These are phyloP conservation scores for Brassica juncea DNA, from an alignment of 345 rosid species.

Conservation along the genomic window DNA sequence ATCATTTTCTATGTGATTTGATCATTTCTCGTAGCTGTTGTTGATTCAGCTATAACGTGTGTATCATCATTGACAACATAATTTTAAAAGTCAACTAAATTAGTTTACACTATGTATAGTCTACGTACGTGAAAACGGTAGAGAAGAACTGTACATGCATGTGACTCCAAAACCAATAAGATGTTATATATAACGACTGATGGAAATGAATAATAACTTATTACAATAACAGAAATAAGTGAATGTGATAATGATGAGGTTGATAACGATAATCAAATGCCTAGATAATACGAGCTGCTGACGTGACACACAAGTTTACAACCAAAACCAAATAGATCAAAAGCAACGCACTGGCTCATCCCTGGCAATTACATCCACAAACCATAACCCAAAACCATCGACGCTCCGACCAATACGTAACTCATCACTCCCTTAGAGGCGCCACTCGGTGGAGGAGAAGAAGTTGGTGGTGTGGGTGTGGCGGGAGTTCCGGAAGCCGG, in stretches of 20 bases:
- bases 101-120: background rate
- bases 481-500: slow-evolving; percentile 19
- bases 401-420: slow-evolving; percentile 31
- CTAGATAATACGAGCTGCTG: background rate
- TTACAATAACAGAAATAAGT: slow-evolving; percentile 17
- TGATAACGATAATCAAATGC: slow-evolving; percentile 14
- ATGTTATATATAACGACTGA: background rate
- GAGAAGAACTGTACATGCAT: slow-evolving; percentile 3
- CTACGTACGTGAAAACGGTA: background rate
- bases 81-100: background rate
- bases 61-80: background rate
- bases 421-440: slow-evolving; percentile 36
- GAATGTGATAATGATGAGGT: slow-evolving; percentile 14
- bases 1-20: background rate
- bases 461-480: slow-evolving; percentile 25
- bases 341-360: slow-evolving; percentile 38
- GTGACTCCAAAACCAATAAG: slow-evolving; percentile 22
- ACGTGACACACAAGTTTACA: slow-evolving; percentile 25
- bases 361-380: slow-evolving; percentile 38
- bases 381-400: slow-evolving; percentile 39
- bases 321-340: slow-evolving; percentile 15
- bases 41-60: background rate
- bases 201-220: slow-evolving; percentile 3
- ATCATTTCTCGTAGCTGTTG: background rate
- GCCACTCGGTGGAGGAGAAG: slow-evolving; percentile 38